Evolutionary conservation across 2,329 filamentous ascomycete genomes (phyloP), one percentile per base, ranked within the genome.

Genomic region (Domatiomyces globalis): DNA sequence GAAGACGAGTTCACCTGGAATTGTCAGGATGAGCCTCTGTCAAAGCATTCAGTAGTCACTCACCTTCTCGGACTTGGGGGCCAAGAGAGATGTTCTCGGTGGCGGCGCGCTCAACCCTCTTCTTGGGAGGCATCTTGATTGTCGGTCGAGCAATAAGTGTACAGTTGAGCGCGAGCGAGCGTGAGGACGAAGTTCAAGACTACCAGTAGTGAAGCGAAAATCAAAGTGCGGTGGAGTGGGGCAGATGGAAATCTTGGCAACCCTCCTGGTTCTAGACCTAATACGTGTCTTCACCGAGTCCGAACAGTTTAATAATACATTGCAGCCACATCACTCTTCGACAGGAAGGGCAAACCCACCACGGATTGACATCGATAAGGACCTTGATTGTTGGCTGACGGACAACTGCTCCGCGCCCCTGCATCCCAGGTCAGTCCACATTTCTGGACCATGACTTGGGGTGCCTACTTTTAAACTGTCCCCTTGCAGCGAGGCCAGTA

Each of bases 51-150:
- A 7, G 55, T 46, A 46, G 43, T 61, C 61, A 69, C 81, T 69
- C 72, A 90, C 87, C 89, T 80, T 95, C 90, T 71, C 89, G 85
- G 77, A 89, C 86, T 74, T 95, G 87, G 71, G 92, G 92, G 67
- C 92, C 92, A 67, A 96, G 83, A 75, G 85, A 89, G 80, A 98
- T 92, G 78, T 98, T 98, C 84, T 96, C 92, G 78, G 90, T 74
- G 61, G 74, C 83, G 66, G 81, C 79, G 68, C 85, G 82, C 71
- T 84, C 80, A 67, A 81, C 76, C 73, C 83, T 83, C 80, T 90
- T 89, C 83, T 94, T 94, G 73, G 89, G 89, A 75, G 89, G 77
- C 90, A 96, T 96, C 71, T 74, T 86, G 78, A 73, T 66, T 67
- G 67, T 60, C 66, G 19, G 43, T 45, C 33, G 33, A 39, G 33